Base-by-base conservation (phyloP, 148 eudicot species). In the Salicornia ramosissima region DNA sequence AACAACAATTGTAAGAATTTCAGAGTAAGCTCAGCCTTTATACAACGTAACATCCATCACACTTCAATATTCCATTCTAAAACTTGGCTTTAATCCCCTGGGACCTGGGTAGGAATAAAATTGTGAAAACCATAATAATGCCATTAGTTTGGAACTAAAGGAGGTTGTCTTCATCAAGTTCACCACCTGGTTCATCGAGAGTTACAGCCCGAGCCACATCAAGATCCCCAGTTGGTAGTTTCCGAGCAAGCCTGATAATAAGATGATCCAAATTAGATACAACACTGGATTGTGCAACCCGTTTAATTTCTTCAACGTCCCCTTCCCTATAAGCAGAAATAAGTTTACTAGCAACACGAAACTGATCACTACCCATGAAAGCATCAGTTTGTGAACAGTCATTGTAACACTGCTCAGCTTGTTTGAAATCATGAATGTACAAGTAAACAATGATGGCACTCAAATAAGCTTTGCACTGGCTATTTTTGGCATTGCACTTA, bases 381-480 rank as follows among this genome's bases (percentile, higher is more conserved):
- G 86, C 84, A 65, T 84, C 95, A 77, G 90, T 74, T 80, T 88
- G 97, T 73, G 83, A 83, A 75, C 97, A 91, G 73, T 88, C 95
- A 73, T 91, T 88, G 75, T 85, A 83, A 67, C 95, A 91, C 74
- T 91, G 83, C 80, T 91, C 88, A 14, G 97, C 97, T 83, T 88
- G 83, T 75, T 82, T 80, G 80, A 88, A 84, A 74, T 91, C 95
- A 67, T 91, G 84, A 33, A 87, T 86, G 50, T 78, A 88, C 26
- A 91, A 90, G 79, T 91, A 88, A 47, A 91, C 92, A 67, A 91
- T 77, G 65, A 91, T 87, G 40, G 97, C 97, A 84, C 95, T 83
- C 29, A 91, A 85, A 80, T 91, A 91, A 57, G 92, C 97, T 86
- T 91, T 91, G 90, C 92, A 88, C 80, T 88, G 97, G 85, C 97